Evolutionary conservation across 345 rosid species (phyloP).

Genomic region (Orychophragmus violaceus): DNA sequence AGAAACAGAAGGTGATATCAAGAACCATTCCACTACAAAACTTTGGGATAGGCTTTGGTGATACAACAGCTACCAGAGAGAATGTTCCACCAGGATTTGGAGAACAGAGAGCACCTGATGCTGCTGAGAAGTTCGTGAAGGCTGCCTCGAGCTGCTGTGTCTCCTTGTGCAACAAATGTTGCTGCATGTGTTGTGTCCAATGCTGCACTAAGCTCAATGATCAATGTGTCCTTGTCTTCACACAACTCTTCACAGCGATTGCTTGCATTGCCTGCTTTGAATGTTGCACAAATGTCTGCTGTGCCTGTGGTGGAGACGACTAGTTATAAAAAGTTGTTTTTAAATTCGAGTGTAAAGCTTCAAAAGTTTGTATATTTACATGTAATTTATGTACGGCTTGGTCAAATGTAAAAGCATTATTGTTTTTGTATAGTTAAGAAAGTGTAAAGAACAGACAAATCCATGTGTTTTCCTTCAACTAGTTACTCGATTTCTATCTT

Average conservation of each 20-base stretch:
- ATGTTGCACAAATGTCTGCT: slow-evolving; percentile 67
- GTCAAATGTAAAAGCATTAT: slow-evolving; percentile 10
- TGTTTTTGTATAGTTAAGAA: slow-evolving; percentile 7
- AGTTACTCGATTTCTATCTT: slow-evolving; percentile 11
- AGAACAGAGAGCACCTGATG: slow-evolving; percentile 58
- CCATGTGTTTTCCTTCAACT: slow-evolving; percentile 13
- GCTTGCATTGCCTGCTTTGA: slow-evolving; percentile 83
- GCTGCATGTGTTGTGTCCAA: slow-evolving; percentile 81
- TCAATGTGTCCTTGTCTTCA: slow-evolving; percentile 47
- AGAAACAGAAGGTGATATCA: slow-evolving; percentile 33
- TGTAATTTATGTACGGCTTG: slow-evolving; percentile 14
- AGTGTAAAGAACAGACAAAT: slow-evolving; percentile 23
- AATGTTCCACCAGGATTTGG: slow-evolving; percentile 53
- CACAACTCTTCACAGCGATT: slow-evolving; percentile 59
- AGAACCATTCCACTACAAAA: slow-evolving; percentile 33
- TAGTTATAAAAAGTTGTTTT: background rate
- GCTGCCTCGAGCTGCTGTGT: slow-evolving; percentile 80
- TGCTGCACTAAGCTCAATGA: slow-evolving; percentile 65
- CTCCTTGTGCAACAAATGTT: slow-evolving; percentile 45
- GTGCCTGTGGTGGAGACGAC: slow-evolving; percentile 59
- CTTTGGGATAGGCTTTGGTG: slow-evolving; percentile 66
- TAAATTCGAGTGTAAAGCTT: slow-evolving; percentile 15
- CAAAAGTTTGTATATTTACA: slow-evolving; percentile 22
- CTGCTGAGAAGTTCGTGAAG: slow-evolving; percentile 63
- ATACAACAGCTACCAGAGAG: slow-evolving; percentile 55